A percentile compares a stretch with the other conserved stretches of the same genome.
Evolutionary conservation across 805 yeast genomes (phyloP).

Genomic region (Deakozyma indianensis): DNA sequence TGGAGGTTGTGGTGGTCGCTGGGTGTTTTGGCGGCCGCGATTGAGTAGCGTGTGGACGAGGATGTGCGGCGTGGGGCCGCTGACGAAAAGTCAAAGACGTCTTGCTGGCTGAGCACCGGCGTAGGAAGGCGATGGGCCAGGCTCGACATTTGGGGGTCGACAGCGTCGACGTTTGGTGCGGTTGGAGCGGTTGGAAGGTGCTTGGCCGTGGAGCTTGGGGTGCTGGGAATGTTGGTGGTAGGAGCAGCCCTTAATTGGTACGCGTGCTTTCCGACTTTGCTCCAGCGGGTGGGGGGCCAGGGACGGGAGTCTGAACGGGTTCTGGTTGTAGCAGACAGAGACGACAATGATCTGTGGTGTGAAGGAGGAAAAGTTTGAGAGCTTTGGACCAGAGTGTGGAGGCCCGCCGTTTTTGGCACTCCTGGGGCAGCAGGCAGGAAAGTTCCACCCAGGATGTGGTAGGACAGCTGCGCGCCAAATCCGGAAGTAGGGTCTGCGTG

Average conservation of each 20-base stretch:
- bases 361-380: neutral
- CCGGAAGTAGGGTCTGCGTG: neutral
- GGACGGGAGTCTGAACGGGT: neutral
- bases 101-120: constrained; percentile 1
- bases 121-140: neutral
- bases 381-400: neutral
- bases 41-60: neutral
- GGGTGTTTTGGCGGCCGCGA: neutral
- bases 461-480: neutral
- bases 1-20: neutral
- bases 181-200: neutral
- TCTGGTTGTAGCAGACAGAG: neutral
- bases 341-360: neutral
- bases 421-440: neutral
- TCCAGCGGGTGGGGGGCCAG: neutral
- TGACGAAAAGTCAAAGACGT: neutral
- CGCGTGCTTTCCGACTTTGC: neutral
- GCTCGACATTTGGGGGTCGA: neutral
- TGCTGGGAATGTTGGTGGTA: neutral
- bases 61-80: constrained; percentile 1
- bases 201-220: neutral
- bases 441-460: neutral
- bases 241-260: neutral
- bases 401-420: constrained; percentile 1
- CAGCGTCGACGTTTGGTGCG: neutral